Base-by-base conservation (phyloP, 2,329 filamentous ascomycete species). In the Cytospora piceae region DNA sequence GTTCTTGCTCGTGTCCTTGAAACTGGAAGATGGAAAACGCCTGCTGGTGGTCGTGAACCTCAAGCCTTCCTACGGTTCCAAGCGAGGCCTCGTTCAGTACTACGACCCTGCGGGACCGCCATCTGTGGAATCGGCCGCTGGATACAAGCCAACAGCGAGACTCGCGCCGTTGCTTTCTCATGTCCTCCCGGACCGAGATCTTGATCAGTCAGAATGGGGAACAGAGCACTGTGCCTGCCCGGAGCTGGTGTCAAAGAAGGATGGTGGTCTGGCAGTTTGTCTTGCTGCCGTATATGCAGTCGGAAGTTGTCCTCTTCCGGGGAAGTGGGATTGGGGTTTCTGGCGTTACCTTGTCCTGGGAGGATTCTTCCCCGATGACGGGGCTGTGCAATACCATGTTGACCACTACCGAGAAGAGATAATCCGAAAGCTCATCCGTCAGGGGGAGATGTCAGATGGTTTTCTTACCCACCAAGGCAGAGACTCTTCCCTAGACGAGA, bases 231-330 rank as follows among this genome's bases (percentile, higher is more conserved):
- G 55, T 17, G 49, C 29, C 31, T 63, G 60, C 34, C 55, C 59
- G 3, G 32, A 63, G 46, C 60, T 58, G 29, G 31, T 46, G 15
- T 53, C 46, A 22, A 34, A 63, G 14, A 20, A 58, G 27, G 56
- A 63, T 7, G 22, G 27, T 34, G 60, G 64, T 3, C n/a, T 54
- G 15, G 31, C 46, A 11, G 29, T 63, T 29, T 66, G 60, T n/a
- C 56, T 66, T 2, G 60, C 37, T 5, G 55, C 60, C 29, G 63
- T 66, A 31, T 59, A 57, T 20, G 51, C 61, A 54, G 37, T 66
- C 22, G 55, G 60, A 14, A 37, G 55, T 9, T 55, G 22, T n/a
- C 49, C 60, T 22, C 37, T 59, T 29, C 55, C 64, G 6, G 37
- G 39, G 7, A 14, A 20, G 11, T n/a, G 27, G 14, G 64, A 66